Evolutionary conservation across 441 rosid genomes (phyloP).

Genomic region (Populus hybrid): DNA sequence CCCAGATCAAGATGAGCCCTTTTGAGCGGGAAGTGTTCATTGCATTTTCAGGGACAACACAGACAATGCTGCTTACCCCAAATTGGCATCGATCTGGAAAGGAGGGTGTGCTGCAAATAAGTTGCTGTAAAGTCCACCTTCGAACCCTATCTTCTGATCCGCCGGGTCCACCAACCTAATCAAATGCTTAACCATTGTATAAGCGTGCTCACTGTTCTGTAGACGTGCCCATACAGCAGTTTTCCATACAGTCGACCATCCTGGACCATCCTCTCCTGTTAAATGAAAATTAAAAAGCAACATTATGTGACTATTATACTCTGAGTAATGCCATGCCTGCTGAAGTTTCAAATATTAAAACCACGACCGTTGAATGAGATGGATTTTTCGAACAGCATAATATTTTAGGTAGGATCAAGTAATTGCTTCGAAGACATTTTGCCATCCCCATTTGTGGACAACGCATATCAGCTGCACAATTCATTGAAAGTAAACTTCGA

Average conservation of each 20-base stretch:
- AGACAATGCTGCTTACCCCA: constrained; percentile 54
- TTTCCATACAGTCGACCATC: constrained; percentile 66
- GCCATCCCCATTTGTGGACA: background rate
- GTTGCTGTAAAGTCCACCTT: constrained; percentile 87
- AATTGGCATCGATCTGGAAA: constrained; percentile 91
- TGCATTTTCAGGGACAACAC: background rate
- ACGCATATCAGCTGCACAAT: background rate
- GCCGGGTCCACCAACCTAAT: constrained; percentile 71
- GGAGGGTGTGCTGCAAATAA: constrained; percentile 95
- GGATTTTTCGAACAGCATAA: background rate
- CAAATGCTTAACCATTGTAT: constrained; percentile 69
- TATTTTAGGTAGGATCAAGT: background rate
- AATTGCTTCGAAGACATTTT: background rate
- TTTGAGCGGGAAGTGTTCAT: background rate
- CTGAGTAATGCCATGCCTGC: background rate
- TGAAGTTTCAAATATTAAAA: background rate
- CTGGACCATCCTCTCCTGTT: constrained; percentile 50
- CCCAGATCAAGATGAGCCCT: background rate
- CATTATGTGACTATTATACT: background rate
- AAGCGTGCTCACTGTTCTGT: constrained; percentile 66
- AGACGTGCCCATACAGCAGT: constrained; percentile 84
- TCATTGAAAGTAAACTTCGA: background rate
- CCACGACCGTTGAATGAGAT: background rate
- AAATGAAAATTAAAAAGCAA: background rate
- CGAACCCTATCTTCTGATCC: constrained; percentile 42